phyloP scores from a whole-genome alignment of 768 basidiomycete species.

The Tephrocybe rancida region DNA sequence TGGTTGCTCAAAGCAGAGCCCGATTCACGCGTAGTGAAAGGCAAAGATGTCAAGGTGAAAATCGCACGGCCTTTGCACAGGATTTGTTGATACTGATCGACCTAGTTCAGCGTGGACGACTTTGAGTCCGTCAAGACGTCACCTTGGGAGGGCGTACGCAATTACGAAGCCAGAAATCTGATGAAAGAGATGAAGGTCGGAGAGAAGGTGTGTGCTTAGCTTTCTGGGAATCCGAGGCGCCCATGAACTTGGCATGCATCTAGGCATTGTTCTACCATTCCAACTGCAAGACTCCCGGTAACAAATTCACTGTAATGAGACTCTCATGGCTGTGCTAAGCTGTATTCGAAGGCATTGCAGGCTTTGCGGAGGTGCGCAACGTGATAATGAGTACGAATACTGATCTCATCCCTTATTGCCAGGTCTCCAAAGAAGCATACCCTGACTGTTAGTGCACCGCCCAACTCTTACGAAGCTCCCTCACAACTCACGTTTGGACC shows the following conservation, averaged over 20 bases:
- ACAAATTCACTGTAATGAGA: conserved; percentile 8
- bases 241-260: background rate
- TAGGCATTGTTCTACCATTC: conserved; percentile 89
- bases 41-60: conserved; percentile 80
- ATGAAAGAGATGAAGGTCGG: conserved; percentile 82
- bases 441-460: conserved; percentile 71
- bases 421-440: conserved; percentile 86
- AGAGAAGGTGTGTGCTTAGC: conserved; percentile 57
- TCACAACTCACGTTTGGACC: conserved; percentile 1
- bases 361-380: conserved; percentile 71
- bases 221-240: background rate
- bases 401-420: conserved; percentile 7
- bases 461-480: background rate
- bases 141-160: conserved; percentile 88
- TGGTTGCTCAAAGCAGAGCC: conserved; percentile 92
- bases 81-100: background rate
- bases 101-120: conserved; percentile 84
- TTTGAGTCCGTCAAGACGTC: conserved; percentile 73
- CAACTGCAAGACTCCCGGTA: conserved; percentile 83
- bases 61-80: background rate
- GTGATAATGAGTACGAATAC: background rate
- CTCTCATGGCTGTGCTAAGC: background rate
- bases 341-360: conserved; percentile 60
- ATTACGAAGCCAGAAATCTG: conserved; percentile 79
- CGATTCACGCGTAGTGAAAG: conserved; percentile 81